phyloP scores from a whole-genome alignment of 2,329 filamentous ascomycete genomes.

The Claviceps lovelessii region DNA sequence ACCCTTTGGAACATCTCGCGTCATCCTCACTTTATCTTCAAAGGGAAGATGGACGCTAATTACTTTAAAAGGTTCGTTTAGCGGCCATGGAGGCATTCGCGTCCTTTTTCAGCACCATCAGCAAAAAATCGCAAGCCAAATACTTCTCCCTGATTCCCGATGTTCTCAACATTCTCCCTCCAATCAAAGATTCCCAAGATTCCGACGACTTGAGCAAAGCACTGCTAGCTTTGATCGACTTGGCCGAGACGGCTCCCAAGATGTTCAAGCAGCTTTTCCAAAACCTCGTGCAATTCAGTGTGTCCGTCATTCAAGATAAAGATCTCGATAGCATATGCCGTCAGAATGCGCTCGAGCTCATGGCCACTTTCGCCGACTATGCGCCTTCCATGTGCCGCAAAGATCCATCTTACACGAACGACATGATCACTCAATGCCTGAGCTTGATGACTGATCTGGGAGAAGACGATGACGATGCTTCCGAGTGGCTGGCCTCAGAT shows the following conservation, averaged over 20 bases:
- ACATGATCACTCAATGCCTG: slow-evolving; percentile 97
- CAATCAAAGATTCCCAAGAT: slow-evolving; percentile 81
- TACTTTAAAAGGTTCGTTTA: slow-evolving; percentile 54
- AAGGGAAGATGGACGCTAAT: slow-evolving; percentile 1
- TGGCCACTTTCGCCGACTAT: slow-evolving; percentile 96
- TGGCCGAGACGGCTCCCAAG: slow-evolving; percentile 86
- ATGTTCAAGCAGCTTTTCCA: slow-evolving; percentile 97
- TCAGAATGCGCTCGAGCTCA: slow-evolving; percentile 89
- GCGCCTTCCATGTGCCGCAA: slow-evolving; percentile 90
- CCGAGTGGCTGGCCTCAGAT: slow-evolving; percentile 85
- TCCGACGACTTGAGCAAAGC: slow-evolving; percentile 85
- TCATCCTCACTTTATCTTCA: background rate
- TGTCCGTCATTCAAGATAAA: slow-evolving; percentile 91
- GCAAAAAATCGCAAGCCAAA: slow-evolving; percentile 75
- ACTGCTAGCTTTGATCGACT: slow-evolving; percentile 78
- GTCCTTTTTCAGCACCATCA: slow-evolving; percentile 82
- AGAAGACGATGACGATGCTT: slow-evolving; percentile 82
- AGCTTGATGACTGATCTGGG: slow-evolving; percentile 97
- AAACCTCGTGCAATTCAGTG: slow-evolving; percentile 80
- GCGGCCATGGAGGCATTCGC: slow-evolving; percentile 95
- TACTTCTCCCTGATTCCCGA: slow-evolving; percentile 80
- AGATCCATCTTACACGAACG: slow-evolving; percentile 75
- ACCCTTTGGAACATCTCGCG: no score
- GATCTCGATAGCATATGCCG: slow-evolving; percentile 79
- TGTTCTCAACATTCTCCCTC: slow-evolving; percentile 85